Conservation (phyloP, 2,329 filamentous ascomycete genomes). For the Macroventuria anomochaeta region DNA sequence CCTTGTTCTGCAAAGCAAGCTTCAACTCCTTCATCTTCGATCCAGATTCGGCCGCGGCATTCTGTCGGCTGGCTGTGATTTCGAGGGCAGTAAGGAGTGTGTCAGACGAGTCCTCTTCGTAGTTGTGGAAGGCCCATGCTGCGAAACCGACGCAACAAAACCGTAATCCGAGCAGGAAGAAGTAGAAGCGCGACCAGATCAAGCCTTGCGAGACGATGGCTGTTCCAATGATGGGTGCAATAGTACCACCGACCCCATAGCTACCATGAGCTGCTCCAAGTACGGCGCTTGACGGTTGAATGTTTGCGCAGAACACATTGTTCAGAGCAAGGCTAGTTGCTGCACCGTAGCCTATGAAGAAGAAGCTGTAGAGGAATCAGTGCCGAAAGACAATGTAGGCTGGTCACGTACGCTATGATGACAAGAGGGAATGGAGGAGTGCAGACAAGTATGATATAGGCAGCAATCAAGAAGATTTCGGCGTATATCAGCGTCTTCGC, state of each 20-base stretch:
- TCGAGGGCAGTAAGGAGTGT: constrained; percentile 55
- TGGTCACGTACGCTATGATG: constrained; percentile 55
- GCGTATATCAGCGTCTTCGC: constrained; percentile 67
- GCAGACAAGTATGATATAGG: constrained; percentile 69
- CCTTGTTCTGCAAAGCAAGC: constrained; percentile 58
- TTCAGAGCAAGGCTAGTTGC: constrained; percentile 61
- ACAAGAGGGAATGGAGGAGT: constrained; percentile 74
- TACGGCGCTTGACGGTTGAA: constrained; percentile 59
- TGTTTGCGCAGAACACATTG: constrained; percentile 63
- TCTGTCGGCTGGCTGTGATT: constrained; percentile 51
- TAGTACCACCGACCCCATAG: constrained; percentile 59
- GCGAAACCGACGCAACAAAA: constrained; percentile 64
- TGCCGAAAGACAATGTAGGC: not conserved
- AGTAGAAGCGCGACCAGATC: constrained; percentile 75
- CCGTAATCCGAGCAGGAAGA: constrained; percentile 67
- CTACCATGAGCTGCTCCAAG: constrained; percentile 70
- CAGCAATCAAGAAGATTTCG: constrained; percentile 63
- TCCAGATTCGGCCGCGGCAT: constrained; percentile 42
- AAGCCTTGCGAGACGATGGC: constrained; percentile 68
- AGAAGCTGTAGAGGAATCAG: constrained; percentile 59
- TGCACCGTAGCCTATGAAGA: constrained; percentile 65
- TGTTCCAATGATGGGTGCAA: constrained; percentile 77
- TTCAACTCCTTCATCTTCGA: constrained; percentile 59
- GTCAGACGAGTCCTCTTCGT: constrained; percentile 65
- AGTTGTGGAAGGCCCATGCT: constrained; percentile 72